phyloP scores from a whole-genome alignment of 2,329 filamentous ascomycete genomes.

The Atkinsonella texensis region DNA sequence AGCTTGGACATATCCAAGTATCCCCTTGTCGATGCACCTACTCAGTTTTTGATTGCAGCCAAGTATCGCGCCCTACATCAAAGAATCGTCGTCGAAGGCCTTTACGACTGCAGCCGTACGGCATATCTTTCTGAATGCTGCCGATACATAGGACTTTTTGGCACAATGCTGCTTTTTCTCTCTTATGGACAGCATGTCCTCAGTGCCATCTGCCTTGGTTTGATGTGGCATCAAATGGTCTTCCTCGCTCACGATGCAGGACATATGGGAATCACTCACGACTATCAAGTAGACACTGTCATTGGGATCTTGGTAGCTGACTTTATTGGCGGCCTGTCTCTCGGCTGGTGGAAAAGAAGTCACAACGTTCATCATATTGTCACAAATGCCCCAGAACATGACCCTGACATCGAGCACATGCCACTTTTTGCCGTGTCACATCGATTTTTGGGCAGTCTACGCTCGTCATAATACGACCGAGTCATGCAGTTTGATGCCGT shows the following conservation, averaged over 20 bases:
- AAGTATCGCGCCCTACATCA: constrained; percentile 75
- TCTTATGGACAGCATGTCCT: constrained; percentile 52
- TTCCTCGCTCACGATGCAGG: constrained; percentile 93
- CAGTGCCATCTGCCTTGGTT: constrained; percentile 65
- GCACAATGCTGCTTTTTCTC: constrained; percentile 49
- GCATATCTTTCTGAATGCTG: constrained; percentile 64
- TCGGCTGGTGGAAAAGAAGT: constrained; percentile 95
- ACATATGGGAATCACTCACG: constrained; percentile 94
- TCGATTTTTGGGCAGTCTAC: constrained; percentile 59
- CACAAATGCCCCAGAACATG: constrained; percentile 89
- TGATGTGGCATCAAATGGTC: constrained; percentile 87
- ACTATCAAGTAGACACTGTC: constrained; percentile 68
- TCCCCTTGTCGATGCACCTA: constrained; percentile 59
- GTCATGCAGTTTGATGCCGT: constrained; percentile 66
- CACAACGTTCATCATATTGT: constrained; percentile 97
- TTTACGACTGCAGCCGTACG: constrained; percentile 76
- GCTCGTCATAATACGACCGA: constrained; percentile 73
- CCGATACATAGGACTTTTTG: constrained; percentile 57
- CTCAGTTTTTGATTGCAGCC: constrained; percentile 61
- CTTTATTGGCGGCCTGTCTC: constrained; percentile 75
- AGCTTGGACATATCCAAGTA: constrained; percentile 69
- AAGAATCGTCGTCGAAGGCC: constrained; percentile 57
- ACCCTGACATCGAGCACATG: constrained; percentile 87
- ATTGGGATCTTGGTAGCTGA: constrained; percentile 88
- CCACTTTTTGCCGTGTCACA: constrained; percentile 83